Evolutionary conservation across 352 stramenopile genomes (phyloP).

Genomic region (Phytophthora chlamydospora): DNA sequence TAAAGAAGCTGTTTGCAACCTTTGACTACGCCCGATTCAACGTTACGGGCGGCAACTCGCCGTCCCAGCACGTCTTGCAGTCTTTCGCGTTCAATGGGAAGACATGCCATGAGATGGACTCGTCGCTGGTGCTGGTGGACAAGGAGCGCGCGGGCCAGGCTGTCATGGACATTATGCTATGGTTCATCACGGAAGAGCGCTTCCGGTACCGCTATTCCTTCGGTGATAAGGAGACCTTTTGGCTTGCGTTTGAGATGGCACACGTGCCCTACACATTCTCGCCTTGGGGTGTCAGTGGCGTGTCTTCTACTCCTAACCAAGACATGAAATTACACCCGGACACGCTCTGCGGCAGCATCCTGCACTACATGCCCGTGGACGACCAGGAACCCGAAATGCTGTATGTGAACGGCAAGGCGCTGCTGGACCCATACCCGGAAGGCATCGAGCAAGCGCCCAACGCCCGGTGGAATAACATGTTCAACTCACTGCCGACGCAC

Average conservation of each 20-base stretch:
- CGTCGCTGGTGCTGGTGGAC: conserved; percentile 26
- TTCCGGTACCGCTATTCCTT: conserved; percentile 34
- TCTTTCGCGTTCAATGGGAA: conserved; percentile 29
- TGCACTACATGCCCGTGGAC: conserved; percentile 28
- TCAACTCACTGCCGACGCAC: conserved; percentile 24
- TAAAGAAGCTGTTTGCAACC: conserved; percentile 19
- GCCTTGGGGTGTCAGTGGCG: conserved; percentile 27
- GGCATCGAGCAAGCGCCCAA: conserved; percentile 17
- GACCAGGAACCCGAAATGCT: conserved; percentile 22
- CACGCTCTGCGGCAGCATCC: conserved; percentile 30
- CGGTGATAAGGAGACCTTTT: conserved; percentile 35
- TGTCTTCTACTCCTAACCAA: conserved; percentile 25
- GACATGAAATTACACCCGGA: conserved; percentile 30
- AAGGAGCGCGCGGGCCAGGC: conserved; percentile 20
- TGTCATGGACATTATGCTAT: conserved; percentile 29
- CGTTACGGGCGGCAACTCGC: conserved; percentile 12
- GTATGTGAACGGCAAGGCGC: conserved; percentile 32
- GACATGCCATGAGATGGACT: conserved; percentile 35
- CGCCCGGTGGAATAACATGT: conserved; percentile 33
- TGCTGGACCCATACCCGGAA: conserved; percentile 27
- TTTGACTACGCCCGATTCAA: conserved; percentile 33
- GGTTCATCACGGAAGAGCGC: conserved; percentile 33
- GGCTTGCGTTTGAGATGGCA: conserved; percentile 27
- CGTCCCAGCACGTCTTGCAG: conserved; percentile 12
- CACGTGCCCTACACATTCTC: conserved; percentile 29